Base-by-base conservation (phyloP, 1,139 yeast genomes). In the Zygoascus hellenicus region DNA sequence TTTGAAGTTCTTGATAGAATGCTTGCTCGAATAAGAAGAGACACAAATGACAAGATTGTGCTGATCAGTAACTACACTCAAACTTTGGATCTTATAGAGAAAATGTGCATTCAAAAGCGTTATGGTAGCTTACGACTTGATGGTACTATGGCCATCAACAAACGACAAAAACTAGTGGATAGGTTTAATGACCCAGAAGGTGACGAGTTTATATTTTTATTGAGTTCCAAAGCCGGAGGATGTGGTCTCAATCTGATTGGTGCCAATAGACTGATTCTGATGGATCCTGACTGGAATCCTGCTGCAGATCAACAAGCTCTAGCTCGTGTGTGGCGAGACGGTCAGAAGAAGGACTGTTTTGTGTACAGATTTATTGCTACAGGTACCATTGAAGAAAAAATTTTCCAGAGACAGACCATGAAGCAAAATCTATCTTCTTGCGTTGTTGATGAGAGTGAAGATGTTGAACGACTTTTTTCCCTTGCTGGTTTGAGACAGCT, bases 221-320 rank as follows among this genome's bases (percentile, higher is more conserved):
- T 92, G 47, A 88, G 96, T 59, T 87, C 96, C 9, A 94, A 92
- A 65, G 99, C 99, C 0, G 99, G 99, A 56, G 99, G 99, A 0
- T 92, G 98, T 71, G 99, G 99, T 66, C 88, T 92, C 61, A 92
- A 92, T 62, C 75, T 92, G 56, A 92, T 92, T 59, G 98, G 98
- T 9, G 99, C 98, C 9, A 92, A 94, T 59, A 74, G 98, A 52
- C 72, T 92, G 52, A 79, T 92, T 28, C 71, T 92, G 48, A 74
- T 92, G 59, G 99, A 92, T 63, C 98, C 98, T 0, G 98, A 94
- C 65, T 92, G 98, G 98, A 92, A 92, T 59, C 98, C 98, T 0
- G 98, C 98, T 0, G 85, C 97, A 2, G 98, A 92, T 63, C 98
- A 92, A 64, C 98, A 92, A 67, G 98, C 98, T 0, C 72, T 92